Conservation (phyloP, 805 yeast genomes). For the Spathaspora hagerdaliae region DNA sequence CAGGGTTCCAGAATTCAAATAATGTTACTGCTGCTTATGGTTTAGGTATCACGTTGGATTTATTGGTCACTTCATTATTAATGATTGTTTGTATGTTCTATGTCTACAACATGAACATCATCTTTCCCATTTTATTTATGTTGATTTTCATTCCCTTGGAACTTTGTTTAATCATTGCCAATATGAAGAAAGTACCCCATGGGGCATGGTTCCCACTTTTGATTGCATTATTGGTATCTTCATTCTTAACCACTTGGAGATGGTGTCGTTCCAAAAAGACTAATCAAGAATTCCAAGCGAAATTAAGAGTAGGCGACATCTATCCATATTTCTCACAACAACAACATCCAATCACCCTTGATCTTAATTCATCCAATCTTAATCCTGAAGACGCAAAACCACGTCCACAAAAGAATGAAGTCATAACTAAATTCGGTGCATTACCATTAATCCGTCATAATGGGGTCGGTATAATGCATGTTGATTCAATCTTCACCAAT, state of each 20-base stretch:
- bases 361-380: conserved; percentile 1
- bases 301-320: conserved; percentile 32
- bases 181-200: conserved; percentile 47
- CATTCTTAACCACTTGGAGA: conserved; percentile 45
- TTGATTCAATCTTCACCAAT: conserved; percentile 30
- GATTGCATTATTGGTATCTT: conserved; percentile 35
- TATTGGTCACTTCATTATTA: conserved; percentile 47
- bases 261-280: conserved; percentile 42
- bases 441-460: conserved; percentile 18
- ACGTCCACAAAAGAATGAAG: not conserved
- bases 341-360: conserved; percentile 1
- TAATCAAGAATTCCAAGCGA: conserved; percentile 29
- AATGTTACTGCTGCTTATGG: conserved; percentile 60
- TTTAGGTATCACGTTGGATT: conserved; percentile 53
- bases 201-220: conserved; percentile 63
- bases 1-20: conserved; percentile 47
- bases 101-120: conserved; percentile 37
- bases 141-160: conserved; percentile 46
- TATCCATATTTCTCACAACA: conserved; percentile 16
- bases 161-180: conserved; percentile 42
- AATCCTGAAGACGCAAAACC: not conserved
- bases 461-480: conserved; percentile 42
- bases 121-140: conserved; percentile 31
- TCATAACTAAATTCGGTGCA: conserved; percentile 17
- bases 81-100: conserved; percentile 41